Percentiles rank a stretch among this genome's conserved stretches.
Conservation (phyloP, 116 monocot genomes). For the Iris pallida region DNA sequence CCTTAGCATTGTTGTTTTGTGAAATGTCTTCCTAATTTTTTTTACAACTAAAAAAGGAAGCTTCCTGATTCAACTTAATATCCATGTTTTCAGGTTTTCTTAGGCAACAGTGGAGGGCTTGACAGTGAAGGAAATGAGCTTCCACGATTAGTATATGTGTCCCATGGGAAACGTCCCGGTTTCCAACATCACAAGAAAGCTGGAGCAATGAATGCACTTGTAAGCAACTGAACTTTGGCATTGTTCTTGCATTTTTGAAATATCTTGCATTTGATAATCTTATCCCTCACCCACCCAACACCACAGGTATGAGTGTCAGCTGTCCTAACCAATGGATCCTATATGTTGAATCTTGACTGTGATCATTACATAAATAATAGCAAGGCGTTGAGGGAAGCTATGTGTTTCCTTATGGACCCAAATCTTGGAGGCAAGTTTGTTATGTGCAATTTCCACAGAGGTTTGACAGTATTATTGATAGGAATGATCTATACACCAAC, state of each 20-base stretch:
- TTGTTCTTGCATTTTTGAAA: background rate
- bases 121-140: conserved; percentile 78
- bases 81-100: conserved; percentile 72
- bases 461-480: conserved; percentile 92
- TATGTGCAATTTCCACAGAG: conserved; percentile 93
- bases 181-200: conserved; percentile 96
- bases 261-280: conserved; percentile 3
- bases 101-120: conserved; percentile 80
- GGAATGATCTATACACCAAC: conserved; percentile 78
- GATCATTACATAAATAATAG: conserved; percentile 99
- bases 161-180: conserved; percentile 85
- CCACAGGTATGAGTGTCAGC: conserved; percentile 89
- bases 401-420: conserved; percentile 98
- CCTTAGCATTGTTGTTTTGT: no score
- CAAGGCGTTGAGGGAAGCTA: conserved; percentile 85
- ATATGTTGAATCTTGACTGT: conserved; percentile 91
- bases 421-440: conserved; percentile 76
- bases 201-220: conserved; percentile 95
- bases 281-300: no score
- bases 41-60: no score
- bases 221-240: conserved; percentile 24
- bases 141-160: conserved; percentile 81
- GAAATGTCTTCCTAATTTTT: no score
- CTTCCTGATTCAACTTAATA: no score
- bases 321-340: conserved; percentile 88